Evolutionary conservation across 805 yeast species (phyloP).

Genomic region (Tetrapisispora taiwanensis): DNA sequence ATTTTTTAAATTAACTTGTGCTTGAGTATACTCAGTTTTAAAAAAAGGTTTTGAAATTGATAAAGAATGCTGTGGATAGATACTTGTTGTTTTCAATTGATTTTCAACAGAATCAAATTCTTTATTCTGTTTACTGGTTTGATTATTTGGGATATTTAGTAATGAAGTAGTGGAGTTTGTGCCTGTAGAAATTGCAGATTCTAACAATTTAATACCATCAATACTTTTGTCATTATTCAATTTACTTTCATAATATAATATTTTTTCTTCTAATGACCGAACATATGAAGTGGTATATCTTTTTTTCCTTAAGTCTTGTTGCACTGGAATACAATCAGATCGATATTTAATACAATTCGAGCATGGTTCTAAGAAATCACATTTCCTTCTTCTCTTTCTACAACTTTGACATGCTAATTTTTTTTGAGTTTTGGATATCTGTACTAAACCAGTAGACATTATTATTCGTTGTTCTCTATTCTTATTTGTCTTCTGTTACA

Average conservation of each 20-base stretch:
- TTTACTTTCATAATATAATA: constrained; percentile 14
- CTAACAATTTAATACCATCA: constrained; percentile 5
- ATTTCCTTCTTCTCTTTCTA: constrained; percentile 30
- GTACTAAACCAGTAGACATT: too few relatives aligned
- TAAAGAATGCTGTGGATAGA: constrained; percentile 22
- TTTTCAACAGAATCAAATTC: background rate
- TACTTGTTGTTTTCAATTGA: constrained; percentile 15
- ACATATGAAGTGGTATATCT: constrained; percentile 39
- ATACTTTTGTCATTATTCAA: constrained; percentile 7
- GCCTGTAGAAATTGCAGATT: constrained; percentile 5
- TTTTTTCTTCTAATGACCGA: constrained; percentile 28
- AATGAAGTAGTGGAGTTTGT: background rate
- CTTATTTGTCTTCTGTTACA: too few relatives aligned
- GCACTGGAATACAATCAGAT: constrained; percentile 35
- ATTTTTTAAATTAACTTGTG: constrained; percentile 11
- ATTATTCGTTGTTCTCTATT: too few relatives aligned
- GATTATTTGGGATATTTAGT: background rate
- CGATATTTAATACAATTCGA: constrained; percentile 34
- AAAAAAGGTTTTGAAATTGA: constrained; percentile 12
- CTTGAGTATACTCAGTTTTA: constrained; percentile 5
- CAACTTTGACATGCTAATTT: constrained; percentile 15
- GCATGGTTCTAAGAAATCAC: constrained; percentile 39
- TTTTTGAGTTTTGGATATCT: background rate
- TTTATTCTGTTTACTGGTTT: background rate
- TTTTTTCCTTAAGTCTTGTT: constrained; percentile 37